Base-by-base conservation (phyloP, 768 basidiomycete genomes). In the Lanmaoa pseudosensibilis region DNA sequence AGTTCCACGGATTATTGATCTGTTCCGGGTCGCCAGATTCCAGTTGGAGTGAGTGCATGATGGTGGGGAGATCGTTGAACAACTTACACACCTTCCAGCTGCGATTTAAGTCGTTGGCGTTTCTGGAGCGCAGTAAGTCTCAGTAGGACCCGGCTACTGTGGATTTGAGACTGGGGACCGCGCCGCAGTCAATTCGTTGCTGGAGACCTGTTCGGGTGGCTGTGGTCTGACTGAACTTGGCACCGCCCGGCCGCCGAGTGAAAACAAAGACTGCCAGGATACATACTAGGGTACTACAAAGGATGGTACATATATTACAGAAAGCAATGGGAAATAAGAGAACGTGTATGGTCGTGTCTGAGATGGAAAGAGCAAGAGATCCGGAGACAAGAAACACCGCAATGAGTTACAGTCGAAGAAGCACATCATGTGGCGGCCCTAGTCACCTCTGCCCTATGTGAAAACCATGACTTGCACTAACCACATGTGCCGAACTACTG, bases 1-100 rank as follows among this genome's bases (percentile, higher is more conserved):
- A 33, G 3, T 18, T 18, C 59, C 59, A 64, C 55, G 51, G 56
- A 37, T 61, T 61, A 7, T 21, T 13, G 52, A 33, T 33, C 45
- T 55, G 61, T 21, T 51, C 52, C 21, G 32, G n/a, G 25, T 55
- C 45, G 16, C 5, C 2, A n/a, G 47, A 18, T 33, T 46, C 36
- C 4, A 41, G 19, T 12, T 43, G 46, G 36, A 30, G 55, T 62
- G 59, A 58, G 50, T 55, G 19, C 34, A 50, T 52, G 46, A n/a
- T 37, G 16, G n/a, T 7, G 30, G 34, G 8, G 40, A 23, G 43
- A 45, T 39, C 4, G 21, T 12, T 27, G 21, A 1, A 23, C 9
- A 13, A 13, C 4, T 19, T 15, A 23, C 48, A 5, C 27, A 49
- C 58, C 34, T 32, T 32, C 11, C 2, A 5, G 12, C 39, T 40